A percentile compares a stretch with the other conserved stretches of the same genome.
phyloP scores from a whole-genome alignment of 306 rosid species.

The Acacia confusa region DNA sequence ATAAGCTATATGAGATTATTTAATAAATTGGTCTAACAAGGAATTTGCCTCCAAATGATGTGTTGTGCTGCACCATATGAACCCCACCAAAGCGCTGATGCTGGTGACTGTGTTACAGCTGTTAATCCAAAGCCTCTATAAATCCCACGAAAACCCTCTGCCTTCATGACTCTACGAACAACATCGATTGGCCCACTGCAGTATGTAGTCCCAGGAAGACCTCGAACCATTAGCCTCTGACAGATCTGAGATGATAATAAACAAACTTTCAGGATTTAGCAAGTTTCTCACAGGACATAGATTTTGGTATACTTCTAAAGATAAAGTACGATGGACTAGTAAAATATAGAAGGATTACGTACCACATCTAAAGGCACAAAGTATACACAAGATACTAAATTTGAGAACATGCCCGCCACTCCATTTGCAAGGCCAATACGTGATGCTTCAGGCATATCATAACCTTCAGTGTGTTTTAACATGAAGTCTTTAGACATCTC shows the following conservation, averaged over 20 bases:
- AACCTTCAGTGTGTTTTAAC: slow-evolving; percentile 57
- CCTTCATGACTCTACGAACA: slow-evolving; percentile 49
- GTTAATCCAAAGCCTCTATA: slow-evolving; percentile 86
- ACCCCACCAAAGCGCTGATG: slow-evolving; percentile 98
- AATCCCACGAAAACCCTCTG: slow-evolving; percentile 81
- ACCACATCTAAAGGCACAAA: slow-evolving; percentile 92
- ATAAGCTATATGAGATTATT: background rate
- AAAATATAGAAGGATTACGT: slow-evolving; percentile 13
- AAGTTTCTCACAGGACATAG: background rate
- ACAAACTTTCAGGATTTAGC: slow-evolving; percentile 6
- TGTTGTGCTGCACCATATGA: slow-evolving; percentile 87
- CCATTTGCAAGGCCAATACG: slow-evolving; percentile 75
- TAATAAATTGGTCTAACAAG: background rate
- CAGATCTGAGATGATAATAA: slow-evolving; percentile 47
- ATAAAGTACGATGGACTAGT: background rate
- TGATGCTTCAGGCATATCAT: slow-evolving; percentile 58
- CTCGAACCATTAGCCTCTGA: slow-evolving; percentile 93
- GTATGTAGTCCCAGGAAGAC: slow-evolving; percentile 69
- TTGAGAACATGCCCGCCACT: slow-evolving; percentile 77
- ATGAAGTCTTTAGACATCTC: slow-evolving; percentile 72
- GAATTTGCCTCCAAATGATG: slow-evolving; percentile 75
- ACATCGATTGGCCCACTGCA: slow-evolving; percentile 68
- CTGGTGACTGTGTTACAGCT: slow-evolving; percentile 72
- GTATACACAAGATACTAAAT: slow-evolving; percentile 68
- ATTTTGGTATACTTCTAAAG: background rate